Base-by-base conservation (phyloP, 441 rosid species). In the Eutrema salsugineum region DNA sequence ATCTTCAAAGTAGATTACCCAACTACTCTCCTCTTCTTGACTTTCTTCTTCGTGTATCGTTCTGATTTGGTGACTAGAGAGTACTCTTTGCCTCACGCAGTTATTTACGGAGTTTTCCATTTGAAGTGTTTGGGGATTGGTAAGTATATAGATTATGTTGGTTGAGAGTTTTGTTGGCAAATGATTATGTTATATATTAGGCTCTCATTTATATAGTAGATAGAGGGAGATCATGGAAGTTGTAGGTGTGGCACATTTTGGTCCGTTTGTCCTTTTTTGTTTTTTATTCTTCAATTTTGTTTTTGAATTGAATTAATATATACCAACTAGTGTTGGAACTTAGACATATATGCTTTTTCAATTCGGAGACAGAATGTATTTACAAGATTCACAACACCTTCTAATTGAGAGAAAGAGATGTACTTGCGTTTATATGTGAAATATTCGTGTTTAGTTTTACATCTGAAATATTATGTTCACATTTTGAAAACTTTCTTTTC, bases 1-100 rank as follows among this genome's bases (percentile, higher is more conserved):
- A 17, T 69, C 75, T 14, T 87, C 87, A 59, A 87, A 80, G 72
- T 85, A 87, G 78, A 54, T 62, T 15, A 88, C 61, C 91, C 91
- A 87, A 38, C 86, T 79, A 62, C 91, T 85, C 57, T 80, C 81
- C 35, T 80, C 82, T 19, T 57, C 17, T 40, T 66, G 55, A 59
- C 61, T 51, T 36, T 75, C 73, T 60, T 75, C 73, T 63, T 63
- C 49, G 15, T 70, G 28, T 53, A 69, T 63, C 7, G 54, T 76
- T 69, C 12, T 71, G 61, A 66, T 59, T 36, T 68, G 74, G 35
- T 72, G 60, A 70, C 28, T 63, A 56, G 75, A 58, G 71, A 50
- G 63, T 4, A 68, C 32, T 59, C 54, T 66, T 50, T 64, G 78
- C 30, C 73, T 66, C 62, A 51, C 56, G 1, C 79, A 70, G 28